phyloP scores from a whole-genome alignment of 2,329 filamentous ascomycete species.

The Verticillium albo-atrum region DNA sequence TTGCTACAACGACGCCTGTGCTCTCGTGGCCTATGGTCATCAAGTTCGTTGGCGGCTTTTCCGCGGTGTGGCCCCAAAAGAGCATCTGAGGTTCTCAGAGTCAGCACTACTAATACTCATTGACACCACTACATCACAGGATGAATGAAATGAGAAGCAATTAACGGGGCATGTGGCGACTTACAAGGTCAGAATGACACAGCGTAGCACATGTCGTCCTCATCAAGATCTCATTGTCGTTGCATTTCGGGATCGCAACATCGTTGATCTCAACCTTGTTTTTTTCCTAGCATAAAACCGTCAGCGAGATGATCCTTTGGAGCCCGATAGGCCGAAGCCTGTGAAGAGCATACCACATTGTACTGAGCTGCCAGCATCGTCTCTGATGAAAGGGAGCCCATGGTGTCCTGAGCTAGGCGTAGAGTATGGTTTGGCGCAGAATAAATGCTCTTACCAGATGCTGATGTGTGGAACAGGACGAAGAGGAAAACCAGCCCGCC shows the following conservation, averaged over 20 bases:
- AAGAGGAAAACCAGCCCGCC: no score
- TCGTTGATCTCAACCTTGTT: conserved; percentile 30
- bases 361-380: conserved; percentile 15
- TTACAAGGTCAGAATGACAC: conserved; percentile 25
- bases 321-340: background rate
- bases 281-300: conserved; percentile 8
- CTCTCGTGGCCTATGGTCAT: conserved; percentile 39
- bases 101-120: background rate
- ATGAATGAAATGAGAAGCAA: no score
- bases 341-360: conserved; percentile 11
- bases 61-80: conserved; percentile 13
- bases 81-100: conserved; percentile 7
- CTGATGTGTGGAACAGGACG: background rate
- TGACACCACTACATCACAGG: no score
- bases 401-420: no score
- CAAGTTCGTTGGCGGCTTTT: conserved; percentile 13
- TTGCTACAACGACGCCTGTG: conserved; percentile 35
- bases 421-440: no score
- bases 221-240: conserved; percentile 33
- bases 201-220: conserved; percentile 28
- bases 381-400: background rate
- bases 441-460: no score
- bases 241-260: conserved; percentile 35
- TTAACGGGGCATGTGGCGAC: no score
- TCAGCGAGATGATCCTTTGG: background rate